Evolutionary conservation across 208 protist genomes (phyloP).

Genomic region (Leishmania guyanensis): DNA sequence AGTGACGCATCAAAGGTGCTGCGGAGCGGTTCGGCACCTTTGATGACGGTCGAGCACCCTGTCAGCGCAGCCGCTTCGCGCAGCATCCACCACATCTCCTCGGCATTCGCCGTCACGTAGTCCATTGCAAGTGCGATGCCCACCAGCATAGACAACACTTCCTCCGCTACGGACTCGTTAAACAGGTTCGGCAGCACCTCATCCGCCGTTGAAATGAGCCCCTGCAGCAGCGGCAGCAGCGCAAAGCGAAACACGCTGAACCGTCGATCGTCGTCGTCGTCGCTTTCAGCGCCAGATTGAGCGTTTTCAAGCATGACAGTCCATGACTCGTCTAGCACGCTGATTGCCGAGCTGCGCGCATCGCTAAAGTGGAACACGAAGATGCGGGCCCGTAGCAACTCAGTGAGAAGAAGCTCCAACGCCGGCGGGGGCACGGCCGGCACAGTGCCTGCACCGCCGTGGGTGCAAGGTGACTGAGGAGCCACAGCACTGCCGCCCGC

Average conservation of each 20-base stretch:
- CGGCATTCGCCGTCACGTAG: conserved; percentile 37
- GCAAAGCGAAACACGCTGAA: conserved; percentile 75
- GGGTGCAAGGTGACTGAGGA: background rate
- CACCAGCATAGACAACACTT: conserved; percentile 69
- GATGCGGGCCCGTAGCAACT: conserved; percentile 43
- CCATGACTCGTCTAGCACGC: conserved; percentile 82
- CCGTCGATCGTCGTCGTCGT: conserved; percentile 43
- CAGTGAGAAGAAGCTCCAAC: conserved; percentile 27
- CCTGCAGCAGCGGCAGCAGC: conserved; percentile 79
- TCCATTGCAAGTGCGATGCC: conserved; percentile 79
- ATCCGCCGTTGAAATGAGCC: conserved; percentile 70
- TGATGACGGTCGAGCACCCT: background rate
- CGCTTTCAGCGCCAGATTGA: conserved; percentile 42
- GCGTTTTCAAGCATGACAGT: conserved; percentile 72
- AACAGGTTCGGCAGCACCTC: conserved; percentile 68
- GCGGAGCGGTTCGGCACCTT: background rate
- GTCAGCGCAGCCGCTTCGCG: background rate
- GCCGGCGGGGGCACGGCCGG: conserved; percentile 11
- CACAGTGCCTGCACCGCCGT: background rate
- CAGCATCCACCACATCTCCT: background rate
- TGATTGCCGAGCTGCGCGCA: conserved; percentile 38
- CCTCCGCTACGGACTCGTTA: conserved; percentile 53
- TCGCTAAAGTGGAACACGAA: conserved; percentile 67
- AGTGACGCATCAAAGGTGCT: conserved; percentile 26
- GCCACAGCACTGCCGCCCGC: background rate